These are phyloP conservation scores for Escallonia herrerae DNA, from an alignment of 129 eudicot species.

Conservation along the genomic window DNA sequence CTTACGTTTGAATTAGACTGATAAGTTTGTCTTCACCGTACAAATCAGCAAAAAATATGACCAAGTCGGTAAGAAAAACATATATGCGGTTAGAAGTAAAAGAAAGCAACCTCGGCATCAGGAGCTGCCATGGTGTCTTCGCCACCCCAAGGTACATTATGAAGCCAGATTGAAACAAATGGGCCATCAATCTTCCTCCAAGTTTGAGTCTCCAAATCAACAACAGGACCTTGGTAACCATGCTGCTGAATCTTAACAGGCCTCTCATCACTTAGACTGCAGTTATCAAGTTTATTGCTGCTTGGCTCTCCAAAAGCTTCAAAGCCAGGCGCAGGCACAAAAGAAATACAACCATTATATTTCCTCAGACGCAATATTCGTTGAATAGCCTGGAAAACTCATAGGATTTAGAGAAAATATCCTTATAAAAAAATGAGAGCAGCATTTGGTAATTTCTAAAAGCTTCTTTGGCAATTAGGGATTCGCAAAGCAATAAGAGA, in stretches of 20 bases:
- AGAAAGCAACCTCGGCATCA: conserved; percentile 70
- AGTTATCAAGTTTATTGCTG: conserved; percentile 12
- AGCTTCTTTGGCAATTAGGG: too few species aligned
- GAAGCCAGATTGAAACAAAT: conserved; percentile 91
- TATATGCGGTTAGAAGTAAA: not conserved
- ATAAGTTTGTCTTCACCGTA: too few species aligned
- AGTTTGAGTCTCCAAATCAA: conserved; percentile 31
- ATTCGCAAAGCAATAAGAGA: too few species aligned
- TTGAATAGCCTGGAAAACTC: conserved; percentile 53
- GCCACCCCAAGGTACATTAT: conserved; percentile 96
- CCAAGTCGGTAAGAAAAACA: not conserved
- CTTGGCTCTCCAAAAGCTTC: conserved; percentile 57
- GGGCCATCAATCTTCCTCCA: conserved; percentile 90
- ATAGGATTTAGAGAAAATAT: not conserved
- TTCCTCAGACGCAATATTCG: conserved; percentile 62
- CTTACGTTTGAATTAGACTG: too few species aligned
- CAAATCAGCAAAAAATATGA: not conserved
- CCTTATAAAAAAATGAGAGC: too few species aligned
- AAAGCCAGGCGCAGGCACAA: conserved; percentile 90
- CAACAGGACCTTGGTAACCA: conserved; percentile 56
- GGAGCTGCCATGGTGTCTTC: conserved; percentile 92
- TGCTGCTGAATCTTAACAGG: conserved; percentile 22
- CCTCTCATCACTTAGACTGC: conserved; percentile 18
- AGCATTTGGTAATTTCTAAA: too few species aligned
- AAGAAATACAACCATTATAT: conserved; percentile 62